Evolutionary conservation across 2,329 filamentous ascomycete species (phyloP), one percentile per base, ranked within the genome.

Genomic region (Phaeosphaeria sp.): DNA sequence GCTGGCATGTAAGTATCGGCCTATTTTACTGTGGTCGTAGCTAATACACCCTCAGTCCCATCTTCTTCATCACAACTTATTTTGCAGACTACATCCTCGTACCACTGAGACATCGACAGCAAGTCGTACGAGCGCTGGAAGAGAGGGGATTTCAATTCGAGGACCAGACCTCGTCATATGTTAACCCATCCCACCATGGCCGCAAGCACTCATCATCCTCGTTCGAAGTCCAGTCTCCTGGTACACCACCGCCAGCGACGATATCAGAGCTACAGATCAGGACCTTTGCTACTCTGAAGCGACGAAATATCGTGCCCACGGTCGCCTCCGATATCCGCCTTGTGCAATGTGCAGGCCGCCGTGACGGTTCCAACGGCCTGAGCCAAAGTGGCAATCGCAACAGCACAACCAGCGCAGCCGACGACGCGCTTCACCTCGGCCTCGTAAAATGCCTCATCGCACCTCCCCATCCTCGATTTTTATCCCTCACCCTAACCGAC

Each of bases 31-130:
- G 9, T 36, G 30, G 13, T 36, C 30, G 13, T 7, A 11, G 30
- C 30, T 36, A 13, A 36, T 13, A 3, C 30, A 7, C 6, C 3
- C 30, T 27, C 47, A 88, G 86, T 52, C 91, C 94, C 52, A 96
- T 99, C 72, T 97, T 98, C 82, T 98, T 98, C 84, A 96, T 97
- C 76, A 97, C 94, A 3, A 97, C 93, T 30, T 99, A 98, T 79
- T 98, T 96, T 79, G 95, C 91, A 33, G 94, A 99, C 80, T 98
- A 97, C 78, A 96, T 99, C 68, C 85, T 98, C 36, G 92, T 97
- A 0, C 93, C 95, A 0, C 84, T 84, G 52, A 90, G 89, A 72
- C 88, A 90, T 69, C 88, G 90, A 50, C 80, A 85, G 23, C 89
- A 88, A 41, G 93, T 98, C 48, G 87, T 92, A 33, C 83, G 88